Percentiles rank a stretch among this genome's conserved stretches.
phyloP scores from a whole-genome alignment of 495 filamentous ascomycete species.

The Daldinia bambusicola region DNA sequence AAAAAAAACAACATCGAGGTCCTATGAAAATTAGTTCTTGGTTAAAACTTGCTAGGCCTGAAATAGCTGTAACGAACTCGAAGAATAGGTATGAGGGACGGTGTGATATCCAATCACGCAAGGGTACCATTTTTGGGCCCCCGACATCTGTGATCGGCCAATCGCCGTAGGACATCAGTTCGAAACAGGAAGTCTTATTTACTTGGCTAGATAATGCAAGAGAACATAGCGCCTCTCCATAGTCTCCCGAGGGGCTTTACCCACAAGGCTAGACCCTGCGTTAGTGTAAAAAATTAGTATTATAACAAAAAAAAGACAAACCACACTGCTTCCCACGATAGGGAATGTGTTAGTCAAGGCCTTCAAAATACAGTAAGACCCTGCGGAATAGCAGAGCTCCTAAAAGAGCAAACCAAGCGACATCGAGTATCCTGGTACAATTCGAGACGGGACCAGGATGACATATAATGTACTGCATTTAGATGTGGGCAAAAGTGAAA shows the following conservation, averaged over 20 bases:
- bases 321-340: conserved; percentile 23
- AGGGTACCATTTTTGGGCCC: conserved; percentile 23
- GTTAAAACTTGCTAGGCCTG: conserved; percentile 32
- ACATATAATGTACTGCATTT: conserved; percentile 31
- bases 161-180: conserved; percentile 30
- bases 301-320: conserved; percentile 3
- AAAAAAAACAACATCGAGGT: conserved; percentile 14
- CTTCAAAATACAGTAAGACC: conserved; percentile 9
- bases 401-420: conserved; percentile 5
- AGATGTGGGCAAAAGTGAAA: conserved; percentile 39
- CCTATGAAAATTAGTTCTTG: conserved; percentile 20
- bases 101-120: conserved; percentile 31
- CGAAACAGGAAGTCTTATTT: conserved; percentile 38
- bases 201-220: conserved; percentile 27
- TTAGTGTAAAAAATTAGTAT: conserved; percentile 16
- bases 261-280: conserved; percentile 39
- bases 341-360: conserved; percentile 9
- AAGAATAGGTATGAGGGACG: conserved; percentile 23
- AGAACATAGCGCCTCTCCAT: conserved; percentile 28
- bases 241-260: conserved; percentile 22
- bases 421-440: conserved; percentile 34
- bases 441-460: conserved; percentile 41
- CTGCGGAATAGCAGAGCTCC: conserved; percentile 22
- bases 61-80: conserved; percentile 40
- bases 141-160: conserved; percentile 38